Conservation (phyloP, 148 eudicot genomes). For the Heliamphora exappendiculata region DNA sequence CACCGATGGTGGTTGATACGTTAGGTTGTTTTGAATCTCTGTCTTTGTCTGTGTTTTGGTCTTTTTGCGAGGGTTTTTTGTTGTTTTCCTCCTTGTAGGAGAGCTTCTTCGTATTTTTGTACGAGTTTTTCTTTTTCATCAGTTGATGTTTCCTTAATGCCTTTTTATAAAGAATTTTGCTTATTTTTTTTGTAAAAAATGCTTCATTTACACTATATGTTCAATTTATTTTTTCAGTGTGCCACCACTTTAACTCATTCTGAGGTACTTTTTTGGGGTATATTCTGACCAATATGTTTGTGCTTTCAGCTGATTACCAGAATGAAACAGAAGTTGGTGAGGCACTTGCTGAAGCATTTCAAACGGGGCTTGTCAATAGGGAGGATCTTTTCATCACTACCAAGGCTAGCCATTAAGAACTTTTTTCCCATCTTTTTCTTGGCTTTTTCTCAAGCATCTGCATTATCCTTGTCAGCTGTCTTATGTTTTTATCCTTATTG, state of each 20-base stretch:
- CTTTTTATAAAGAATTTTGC: too few relatives aligned
- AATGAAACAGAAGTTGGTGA: constrained; percentile 94
- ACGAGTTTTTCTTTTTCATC: too few relatives aligned
- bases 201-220: background rate
- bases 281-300: background rate
- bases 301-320: constrained; percentile 71
- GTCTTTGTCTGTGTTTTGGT: too few relatives aligned
- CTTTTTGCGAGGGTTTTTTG: too few relatives aligned
- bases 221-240: background rate
- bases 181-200: too few relatives aligned
- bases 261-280: background rate
- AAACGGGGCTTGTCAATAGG: constrained; percentile 74
- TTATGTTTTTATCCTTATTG: constrained; percentile 10
- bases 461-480: background rate
- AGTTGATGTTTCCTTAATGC: too few relatives aligned
- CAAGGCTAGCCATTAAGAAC: constrained; percentile 42
- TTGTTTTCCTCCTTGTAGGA: too few relatives aligned
- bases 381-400: constrained; percentile 92
- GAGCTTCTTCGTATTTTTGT: too few relatives aligned
- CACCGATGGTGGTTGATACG: too few relatives aligned
- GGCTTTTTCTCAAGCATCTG: background rate
- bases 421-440: background rate
- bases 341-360: constrained; percentile 80
- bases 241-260: background rate
- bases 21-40: too few relatives aligned